A percentile compares a stretch with the other conserved stretches of the same genome.
These are phyloP conservation scores for Paramecium sexaurelia DNA, from an alignment of 73 alveolate genomes.

Conservation along the genomic window DNA sequence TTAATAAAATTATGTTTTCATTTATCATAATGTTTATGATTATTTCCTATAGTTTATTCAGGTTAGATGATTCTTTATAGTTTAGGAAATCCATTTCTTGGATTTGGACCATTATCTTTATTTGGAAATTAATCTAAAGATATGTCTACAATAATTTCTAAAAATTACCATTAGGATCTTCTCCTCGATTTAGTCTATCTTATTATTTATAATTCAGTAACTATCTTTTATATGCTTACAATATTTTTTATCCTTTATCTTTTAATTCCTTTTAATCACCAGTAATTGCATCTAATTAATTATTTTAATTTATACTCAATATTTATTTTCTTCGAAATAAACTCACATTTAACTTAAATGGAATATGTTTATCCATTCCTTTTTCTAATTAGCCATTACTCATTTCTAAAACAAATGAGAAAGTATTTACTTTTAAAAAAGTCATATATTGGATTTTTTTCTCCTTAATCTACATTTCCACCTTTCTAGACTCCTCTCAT, in stretches of 20 bases:
- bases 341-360: conserved; percentile 73
- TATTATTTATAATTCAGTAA: conserved; percentile 55
- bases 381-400: conserved; percentile 65
- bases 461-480: conserved; percentile 61
- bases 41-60: conserved; percentile 17
- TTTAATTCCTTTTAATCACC: conserved; percentile 57
- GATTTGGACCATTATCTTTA: conserved; percentile 67
- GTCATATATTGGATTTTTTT: conserved; percentile 69
- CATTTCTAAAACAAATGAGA: conserved; percentile 54
- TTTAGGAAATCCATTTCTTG: conserved; percentile 69
- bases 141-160: not conserved
- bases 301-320: conserved; percentile 21
- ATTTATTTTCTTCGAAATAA: conserved; percentile 72
- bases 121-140: conserved; percentile 64
- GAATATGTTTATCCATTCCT: conserved; percentile 67
- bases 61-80: not conserved
- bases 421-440: conserved; percentile 71
- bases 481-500: conserved; percentile 84
- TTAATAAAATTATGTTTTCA: not conserved
- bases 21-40: conserved; percentile 11
- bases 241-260: conserved; percentile 65
- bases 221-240: conserved; percentile 64
- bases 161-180: conserved; percentile 67
- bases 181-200: conserved; percentile 62
- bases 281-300: conserved; percentile 60